Evolutionary conservation across 2,329 filamentous ascomycete species (phyloP), one percentile per base, ranked within the genome.

Genomic region (Alternaria panax): DNA sequence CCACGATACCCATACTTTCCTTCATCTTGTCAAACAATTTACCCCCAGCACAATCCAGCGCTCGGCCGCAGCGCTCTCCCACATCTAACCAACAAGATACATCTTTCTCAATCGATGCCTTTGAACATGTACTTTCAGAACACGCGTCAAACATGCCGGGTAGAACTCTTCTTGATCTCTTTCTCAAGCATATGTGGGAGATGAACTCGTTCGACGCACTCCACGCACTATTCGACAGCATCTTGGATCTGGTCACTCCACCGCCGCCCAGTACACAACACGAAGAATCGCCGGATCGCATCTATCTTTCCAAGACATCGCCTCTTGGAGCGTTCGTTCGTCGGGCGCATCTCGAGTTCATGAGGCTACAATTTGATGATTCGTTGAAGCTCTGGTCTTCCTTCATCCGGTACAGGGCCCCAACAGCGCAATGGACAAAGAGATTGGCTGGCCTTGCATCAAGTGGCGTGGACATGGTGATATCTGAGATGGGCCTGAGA

Each of bases 301-400:
- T 93, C 64, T 83, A 85, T 22, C 81, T 96, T 22, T 87, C 90
- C 3, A 84, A 86, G 24, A 90, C 87, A 51, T 96, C 92, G 1
- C 92, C 93, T 0, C 83, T 97, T 34, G 95, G 93, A 1, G 84
- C 86, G 6, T 96, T 96, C 73, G 84, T 97, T 16, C 86, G 93
- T 51, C 86, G 90, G 69, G 86, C 91, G 3, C 85, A 88, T 66
- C 81, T 96, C 3, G 94, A 98, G 78, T 96, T 93, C 72, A 87
- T 88, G 1, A 83, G 91, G 43, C 80, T 98, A 34, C 88, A 89
- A 45, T 97, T 98, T 69, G 86, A 92, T 56, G 91, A 96, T 74
- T 86, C 88, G 1, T 84, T 91, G 42, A 86, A 87, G 57, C 81
- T 99, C 5, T 98, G 95, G 93, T 89, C 88, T 61, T 86, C 87